phyloP scores from a whole-genome alignment of 192 early-diverging fungal species.

The Backusella parvicylindrica region DNA sequence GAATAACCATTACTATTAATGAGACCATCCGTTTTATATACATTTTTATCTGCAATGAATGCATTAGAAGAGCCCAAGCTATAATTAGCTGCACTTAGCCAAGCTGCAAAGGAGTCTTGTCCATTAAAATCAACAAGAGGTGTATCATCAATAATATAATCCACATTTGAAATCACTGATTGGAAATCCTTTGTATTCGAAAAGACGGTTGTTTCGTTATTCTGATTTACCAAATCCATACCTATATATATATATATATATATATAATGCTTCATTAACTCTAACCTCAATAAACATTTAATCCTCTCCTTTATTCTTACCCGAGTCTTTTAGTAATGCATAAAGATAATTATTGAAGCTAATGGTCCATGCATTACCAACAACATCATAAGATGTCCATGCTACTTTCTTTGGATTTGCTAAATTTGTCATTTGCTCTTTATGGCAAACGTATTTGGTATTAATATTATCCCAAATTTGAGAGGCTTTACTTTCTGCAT shows the following conservation, averaged over 20 bases:
- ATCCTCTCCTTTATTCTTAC: not conserved
- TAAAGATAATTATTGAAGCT: not conserved
- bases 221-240: not conserved
- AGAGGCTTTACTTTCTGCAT: not conserved
- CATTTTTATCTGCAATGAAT: constrained; percentile 3
- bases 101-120: not conserved
- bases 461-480: not conserved
- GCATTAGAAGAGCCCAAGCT: not conserved
- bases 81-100: not conserved
- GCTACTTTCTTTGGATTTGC: not conserved
- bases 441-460: constrained; percentile 6
- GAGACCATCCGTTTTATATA: not conserved
- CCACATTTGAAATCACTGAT: not conserved
- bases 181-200: not conserved
- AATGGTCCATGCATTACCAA: not conserved
- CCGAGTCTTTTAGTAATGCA: not conserved
- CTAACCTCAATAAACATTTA: too few relatives aligned
- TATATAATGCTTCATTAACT: too few relatives aligned
- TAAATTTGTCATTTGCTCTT: not conserved
- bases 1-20: not conserved
- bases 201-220: not conserved
- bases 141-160: constrained; percentile 13
- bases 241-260: not conserved
- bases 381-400: constrained; percentile 5
- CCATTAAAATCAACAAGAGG: not conserved